A percentile compares a stretch with the other conserved stretches of the same genome.
Evolutionary conservation across 495 filamentous ascomycete genomes (phyloP).

Genomic region (Penicillium pulvis): DNA sequence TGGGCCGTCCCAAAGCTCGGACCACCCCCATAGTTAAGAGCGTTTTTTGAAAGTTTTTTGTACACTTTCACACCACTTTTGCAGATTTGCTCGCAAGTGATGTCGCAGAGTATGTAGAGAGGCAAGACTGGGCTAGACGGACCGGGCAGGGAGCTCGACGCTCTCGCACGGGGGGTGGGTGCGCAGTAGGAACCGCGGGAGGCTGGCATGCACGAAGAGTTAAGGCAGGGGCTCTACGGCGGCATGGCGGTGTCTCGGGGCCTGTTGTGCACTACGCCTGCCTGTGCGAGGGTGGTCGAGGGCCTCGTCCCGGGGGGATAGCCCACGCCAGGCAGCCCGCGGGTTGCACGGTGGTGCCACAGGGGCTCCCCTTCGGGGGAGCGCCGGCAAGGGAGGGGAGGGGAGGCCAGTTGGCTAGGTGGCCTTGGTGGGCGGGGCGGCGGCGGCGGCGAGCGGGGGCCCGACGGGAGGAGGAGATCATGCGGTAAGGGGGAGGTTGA

Average conservation of each 20-base stretch:
- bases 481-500: neutral
- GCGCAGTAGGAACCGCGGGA: neutral
- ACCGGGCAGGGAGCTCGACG: neutral
- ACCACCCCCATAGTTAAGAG: slow-evolving; percentile 16
- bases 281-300: too few relatives aligned
- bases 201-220: neutral
- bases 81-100: slow-evolving; percentile 5
- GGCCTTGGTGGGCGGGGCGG: neutral
- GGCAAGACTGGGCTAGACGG: slow-evolving; percentile 9
- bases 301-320: neutral
- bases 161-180: neutral
- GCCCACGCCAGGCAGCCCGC: neutral
- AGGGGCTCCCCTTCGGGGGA: neutral
- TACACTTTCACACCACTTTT: slow-evolving; percentile 1
- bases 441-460: neutral
- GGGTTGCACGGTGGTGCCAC: neutral
- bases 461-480: neutral
- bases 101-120: slow-evolving; percentile 26
- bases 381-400: neutral
- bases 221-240: neutral
- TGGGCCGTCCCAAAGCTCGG: slow-evolving; percentile 4
- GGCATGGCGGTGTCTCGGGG: neutral
- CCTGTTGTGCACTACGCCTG: neutral
- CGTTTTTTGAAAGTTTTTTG: slow-evolving; percentile 9
- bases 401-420: neutral